These are phyloP conservation scores for Diddensiella santjacobensis DNA, from an alignment of 805 yeast species.

Conservation along the genomic window DNA sequence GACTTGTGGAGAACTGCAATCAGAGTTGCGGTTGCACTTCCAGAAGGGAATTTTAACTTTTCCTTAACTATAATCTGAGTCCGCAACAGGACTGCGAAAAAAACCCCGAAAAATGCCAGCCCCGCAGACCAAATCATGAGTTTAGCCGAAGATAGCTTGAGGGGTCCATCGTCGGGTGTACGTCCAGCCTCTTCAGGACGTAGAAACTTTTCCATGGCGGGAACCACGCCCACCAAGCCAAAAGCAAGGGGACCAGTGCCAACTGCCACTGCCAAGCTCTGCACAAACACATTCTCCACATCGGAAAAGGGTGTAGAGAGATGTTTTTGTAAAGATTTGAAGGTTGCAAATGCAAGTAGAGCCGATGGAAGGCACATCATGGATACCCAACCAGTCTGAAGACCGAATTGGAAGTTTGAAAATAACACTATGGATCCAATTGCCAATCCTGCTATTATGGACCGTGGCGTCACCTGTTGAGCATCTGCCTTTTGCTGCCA, in stretches of 20 bases:
- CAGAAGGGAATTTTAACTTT: conserved; percentile 89
- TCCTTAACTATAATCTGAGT: conserved; percentile 84
- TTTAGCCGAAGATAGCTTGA: conserved; percentile 44
- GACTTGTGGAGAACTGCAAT: conserved; percentile 80
- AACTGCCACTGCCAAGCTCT: conserved; percentile 91
- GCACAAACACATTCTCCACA: conserved; percentile 91
- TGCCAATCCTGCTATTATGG: conserved; percentile 67
- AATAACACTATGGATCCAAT: conserved; percentile 87
- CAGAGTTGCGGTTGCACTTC: conserved; percentile 91
- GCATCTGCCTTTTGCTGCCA: conserved; percentile 16
- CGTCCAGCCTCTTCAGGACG: conserved; percentile 74
- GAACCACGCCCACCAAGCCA: conserved; percentile 92
- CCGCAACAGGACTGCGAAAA: conserved; percentile 86
- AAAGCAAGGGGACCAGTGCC: conserved; percentile 97
- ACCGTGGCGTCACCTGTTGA: conserved; percentile 55
- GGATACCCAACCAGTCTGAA: conserved; percentile 98
- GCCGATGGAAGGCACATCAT: conserved; percentile 99
- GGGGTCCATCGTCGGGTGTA: conserved; percentile 26
- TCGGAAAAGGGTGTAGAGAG: conserved; percentile 56
- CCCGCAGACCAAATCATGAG: conserved; percentile 81
- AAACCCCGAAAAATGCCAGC: conserved; percentile 89
- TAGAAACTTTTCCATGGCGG: conserved; percentile 88
- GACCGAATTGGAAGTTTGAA: conserved; percentile 92
- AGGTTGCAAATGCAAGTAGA: conserved; percentile 75
- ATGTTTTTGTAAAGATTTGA: conserved; percentile 49